phyloP scores from a whole-genome alignment of 371 early-diverging fungal genomes.

The Batrachochytrium dendrobatidis region DNA sequence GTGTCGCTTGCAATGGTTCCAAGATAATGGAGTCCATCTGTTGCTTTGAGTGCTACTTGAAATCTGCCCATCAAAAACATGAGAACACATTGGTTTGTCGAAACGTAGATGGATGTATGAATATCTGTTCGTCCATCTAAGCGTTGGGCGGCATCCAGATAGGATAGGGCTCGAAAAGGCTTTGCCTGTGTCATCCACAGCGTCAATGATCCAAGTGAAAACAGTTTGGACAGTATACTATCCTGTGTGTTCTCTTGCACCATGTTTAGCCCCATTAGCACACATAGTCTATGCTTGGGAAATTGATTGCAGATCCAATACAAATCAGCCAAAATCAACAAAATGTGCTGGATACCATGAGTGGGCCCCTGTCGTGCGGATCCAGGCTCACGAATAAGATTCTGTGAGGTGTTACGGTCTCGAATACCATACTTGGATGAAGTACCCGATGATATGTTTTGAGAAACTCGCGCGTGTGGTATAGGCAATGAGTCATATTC shows the following conservation, averaged over 20 bases:
- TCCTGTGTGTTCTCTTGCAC: conserved; percentile 18
- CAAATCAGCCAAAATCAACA: conserved; percentile 22
- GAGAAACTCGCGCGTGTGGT: background rate
- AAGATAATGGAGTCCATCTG: conserved; percentile 13
- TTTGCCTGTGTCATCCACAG: conserved; percentile 16
- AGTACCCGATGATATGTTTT: background rate
- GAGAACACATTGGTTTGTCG: conserved; percentile 7
- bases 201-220: conserved; percentile 14
- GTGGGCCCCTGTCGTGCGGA: background rate
- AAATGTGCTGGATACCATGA: conserved; percentile 9
- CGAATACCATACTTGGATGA: background rate
- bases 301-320: conserved; percentile 12
- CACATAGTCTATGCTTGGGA: conserved; percentile 17
- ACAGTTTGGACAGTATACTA: conserved; percentile 14
- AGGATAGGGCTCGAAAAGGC: conserved; percentile 3
- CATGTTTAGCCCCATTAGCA: conserved; percentile 28
- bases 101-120: conserved; percentile 10
- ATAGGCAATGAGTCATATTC: background rate
- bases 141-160: conserved; percentile 23
- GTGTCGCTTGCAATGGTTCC: conserved; percentile 20
- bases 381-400: background rate
- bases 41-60: conserved; percentile 15
- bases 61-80: conserved; percentile 25
- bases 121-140: conserved; percentile 22
- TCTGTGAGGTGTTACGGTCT: background rate